These are phyloP conservation scores for Prunus salicina DNA, from an alignment of 306 rosid genomes.

Conservation along the genomic window DNA sequence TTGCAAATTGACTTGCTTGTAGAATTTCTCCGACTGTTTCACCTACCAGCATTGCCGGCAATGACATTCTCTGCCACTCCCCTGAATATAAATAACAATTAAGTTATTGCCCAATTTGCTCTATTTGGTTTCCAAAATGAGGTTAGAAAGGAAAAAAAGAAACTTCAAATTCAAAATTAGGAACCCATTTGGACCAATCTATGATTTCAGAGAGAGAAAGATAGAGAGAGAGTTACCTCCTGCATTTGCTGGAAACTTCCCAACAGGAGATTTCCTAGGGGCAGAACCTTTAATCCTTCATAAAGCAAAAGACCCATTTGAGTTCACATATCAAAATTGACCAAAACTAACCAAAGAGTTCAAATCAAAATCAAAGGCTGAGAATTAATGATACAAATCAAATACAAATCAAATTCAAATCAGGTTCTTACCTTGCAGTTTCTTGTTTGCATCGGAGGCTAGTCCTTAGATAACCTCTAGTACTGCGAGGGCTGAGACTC, in stretches of 20 bases:
- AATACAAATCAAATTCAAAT: background rate
- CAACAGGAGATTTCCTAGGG: conserved; percentile 64
- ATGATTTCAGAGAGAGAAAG: background rate
- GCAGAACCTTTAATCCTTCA: conserved; percentile 57
- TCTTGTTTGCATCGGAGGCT: conserved; percentile 97
- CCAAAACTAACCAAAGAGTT: background rate
- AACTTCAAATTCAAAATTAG: background rate
- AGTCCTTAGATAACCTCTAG: conserved; percentile 75
- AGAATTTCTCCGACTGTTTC: conserved; percentile 89
- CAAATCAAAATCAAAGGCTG: background rate
- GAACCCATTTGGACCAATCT: background rate
- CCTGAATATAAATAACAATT: conserved; percentile 29
- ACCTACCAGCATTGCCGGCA: conserved; percentile 92
- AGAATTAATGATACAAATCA: background rate
- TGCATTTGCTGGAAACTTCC: conserved; percentile 62
- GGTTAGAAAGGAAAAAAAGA: background rate
- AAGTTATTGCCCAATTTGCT: background rate
- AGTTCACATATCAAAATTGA: conserved; percentile 5
- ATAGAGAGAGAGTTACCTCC: conserved; percentile 45
- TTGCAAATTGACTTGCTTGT: conserved; percentile 81
- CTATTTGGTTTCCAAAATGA: background rate
- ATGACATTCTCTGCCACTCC: conserved; percentile 85
- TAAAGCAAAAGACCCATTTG: conserved; percentile 12
- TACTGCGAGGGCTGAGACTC: conserved; percentile 91
- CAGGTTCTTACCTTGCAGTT: conserved; percentile 48